Evolutionary conservation across 1,284 basidiomycete species (phyloP), one percentile per base, ranked within the genome.

Genomic region (Fistulinella staudtii): DNA sequence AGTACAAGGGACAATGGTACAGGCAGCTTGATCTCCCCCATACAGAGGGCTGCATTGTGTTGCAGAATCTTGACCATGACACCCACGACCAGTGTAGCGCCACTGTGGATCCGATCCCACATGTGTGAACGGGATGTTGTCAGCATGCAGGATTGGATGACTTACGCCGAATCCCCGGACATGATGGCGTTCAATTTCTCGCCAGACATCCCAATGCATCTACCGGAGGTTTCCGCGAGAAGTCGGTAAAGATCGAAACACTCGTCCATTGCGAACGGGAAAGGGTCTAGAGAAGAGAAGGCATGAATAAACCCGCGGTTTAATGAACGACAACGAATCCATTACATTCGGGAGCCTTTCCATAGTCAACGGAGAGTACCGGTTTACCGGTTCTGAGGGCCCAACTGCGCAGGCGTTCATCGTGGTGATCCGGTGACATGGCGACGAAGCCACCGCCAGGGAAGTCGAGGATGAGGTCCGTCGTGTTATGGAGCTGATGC

Each of bases 371-470:
- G 7, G 89, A 79, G 31, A 98, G 69, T 3, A 98, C 80, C 9
- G 91, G 89, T 57, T 82, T 83, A 7, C 85, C 78, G 0, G 89
- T 92, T 46, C 76, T 75, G 31, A 82, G 75, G 5, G 93, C 87
- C 90, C 95, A 95, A 53, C 78, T 75, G 39, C 89, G 74, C 37
- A 98, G 73, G n/a, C 95, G 77, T 61, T 98, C 95, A 67, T 96
- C 93, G 56, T 97, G 95, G 66, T 97, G 93, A 55, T 89, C 85
- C 1, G 94, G 94, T 11, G 77, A 81, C 93, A 98, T 97, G 28
- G 90, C 89, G 41, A 98, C 85, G 66, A 97, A 98, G 0, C 95
- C 95, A 8, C 95, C 95, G 7, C 95, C 95, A 17, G 94, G 93
- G 51, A 92, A 85, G 63, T 99, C 95, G 21, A 96, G 70, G 36